phyloP scores from a whole-genome alignment of 2,329 filamentous ascomycete species.

The Exophiala calicioides region DNA sequence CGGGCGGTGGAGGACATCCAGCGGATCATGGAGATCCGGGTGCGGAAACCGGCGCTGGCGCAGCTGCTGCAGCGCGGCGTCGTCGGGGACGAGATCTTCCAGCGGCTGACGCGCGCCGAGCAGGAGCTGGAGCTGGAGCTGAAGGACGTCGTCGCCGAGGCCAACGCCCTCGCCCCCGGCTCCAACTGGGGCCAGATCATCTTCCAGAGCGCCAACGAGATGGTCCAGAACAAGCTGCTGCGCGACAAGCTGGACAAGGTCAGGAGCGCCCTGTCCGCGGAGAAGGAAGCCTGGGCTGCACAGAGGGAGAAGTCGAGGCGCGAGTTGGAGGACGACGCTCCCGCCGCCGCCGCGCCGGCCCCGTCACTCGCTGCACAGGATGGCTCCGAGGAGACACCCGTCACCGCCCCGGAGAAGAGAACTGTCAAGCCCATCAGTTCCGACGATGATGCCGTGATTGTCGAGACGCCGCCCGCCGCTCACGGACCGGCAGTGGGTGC shows the following conservation, averaged over 20 bases:
- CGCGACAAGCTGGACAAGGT: slow-evolving; percentile 75
- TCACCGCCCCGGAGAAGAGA: slow-evolving; percentile 22
- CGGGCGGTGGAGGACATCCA: slow-evolving; percentile 91
- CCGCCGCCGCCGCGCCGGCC: slow-evolving; percentile 26
- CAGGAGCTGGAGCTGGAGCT: slow-evolving; percentile 97
- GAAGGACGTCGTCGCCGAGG: slow-evolving; percentile 83
- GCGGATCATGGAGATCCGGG: slow-evolving; percentile 84
- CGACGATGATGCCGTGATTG: slow-evolving; percentile 75
- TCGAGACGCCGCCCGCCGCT: slow-evolving; percentile 60
- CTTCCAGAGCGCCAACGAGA: slow-evolving; percentile 97
- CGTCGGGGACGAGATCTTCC: slow-evolving; percentile 94
- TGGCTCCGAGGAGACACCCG: not conserved
- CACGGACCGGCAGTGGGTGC: slow-evolving; percentile 23
- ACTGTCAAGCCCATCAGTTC: slow-evolving; percentile 49
- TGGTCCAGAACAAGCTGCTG: slow-evolving; percentile 78
- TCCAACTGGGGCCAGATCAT: slow-evolving; percentile 91
- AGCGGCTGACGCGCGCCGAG: slow-evolving; percentile 86
- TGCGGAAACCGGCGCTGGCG: slow-evolving; percentile 83
- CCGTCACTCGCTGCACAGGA: not conserved
- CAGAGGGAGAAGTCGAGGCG: slow-evolving; percentile 80
- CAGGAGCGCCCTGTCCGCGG: slow-evolving; percentile 67
- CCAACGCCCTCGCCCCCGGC: slow-evolving; percentile 79
- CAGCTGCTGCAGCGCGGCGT: slow-evolving; percentile 83
- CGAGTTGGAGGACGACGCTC: slow-evolving; percentile 66
- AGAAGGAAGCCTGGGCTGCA: slow-evolving; percentile 88